Conservation (phyloP, 768 basidiomycete genomes). For the Termitomyces sp. region DNA sequence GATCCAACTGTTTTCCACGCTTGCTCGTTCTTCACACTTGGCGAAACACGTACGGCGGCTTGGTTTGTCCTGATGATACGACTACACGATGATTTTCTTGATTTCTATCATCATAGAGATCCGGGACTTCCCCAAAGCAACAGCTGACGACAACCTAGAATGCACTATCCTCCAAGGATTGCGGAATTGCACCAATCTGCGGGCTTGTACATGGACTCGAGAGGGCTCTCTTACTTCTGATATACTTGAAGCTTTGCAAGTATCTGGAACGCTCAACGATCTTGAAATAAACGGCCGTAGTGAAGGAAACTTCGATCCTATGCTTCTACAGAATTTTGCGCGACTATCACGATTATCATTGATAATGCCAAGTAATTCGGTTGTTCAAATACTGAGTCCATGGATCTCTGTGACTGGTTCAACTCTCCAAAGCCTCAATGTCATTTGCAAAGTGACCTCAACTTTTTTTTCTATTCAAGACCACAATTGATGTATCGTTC, state of each 20-base stretch:
- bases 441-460: conserved; percentile 62
- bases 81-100: not conserved
- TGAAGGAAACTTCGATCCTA: conserved; percentile 50
- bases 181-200: conserved; percentile 55
- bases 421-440: conserved; percentile 49
- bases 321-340: conserved; percentile 43
- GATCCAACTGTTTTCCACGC: conserved; percentile 52
- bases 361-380: conserved; percentile 65
- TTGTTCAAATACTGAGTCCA: conserved; percentile 40
- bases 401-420: conserved; percentile 45
- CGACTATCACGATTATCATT: conserved; percentile 51
- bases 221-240: conserved; percentile 64
- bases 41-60: conserved; percentile 10
- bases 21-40: conserved; percentile 30
- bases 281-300: conserved; percentile 71
- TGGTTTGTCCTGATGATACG: conserved; percentile 13
- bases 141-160: conserved; percentile 24
- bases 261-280: conserved; percentile 37
- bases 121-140: conserved; percentile 63
- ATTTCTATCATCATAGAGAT: conserved; percentile 43
- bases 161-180: conserved; percentile 44
- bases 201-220: conserved; percentile 72
- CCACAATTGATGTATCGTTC: not conserved
- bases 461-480: not conserved
- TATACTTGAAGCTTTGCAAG: conserved; percentile 48